Conservation (phyloP, 2,329 filamentous ascomycete genomes). For the Zelopaecilomyces penicillatus region DNA sequence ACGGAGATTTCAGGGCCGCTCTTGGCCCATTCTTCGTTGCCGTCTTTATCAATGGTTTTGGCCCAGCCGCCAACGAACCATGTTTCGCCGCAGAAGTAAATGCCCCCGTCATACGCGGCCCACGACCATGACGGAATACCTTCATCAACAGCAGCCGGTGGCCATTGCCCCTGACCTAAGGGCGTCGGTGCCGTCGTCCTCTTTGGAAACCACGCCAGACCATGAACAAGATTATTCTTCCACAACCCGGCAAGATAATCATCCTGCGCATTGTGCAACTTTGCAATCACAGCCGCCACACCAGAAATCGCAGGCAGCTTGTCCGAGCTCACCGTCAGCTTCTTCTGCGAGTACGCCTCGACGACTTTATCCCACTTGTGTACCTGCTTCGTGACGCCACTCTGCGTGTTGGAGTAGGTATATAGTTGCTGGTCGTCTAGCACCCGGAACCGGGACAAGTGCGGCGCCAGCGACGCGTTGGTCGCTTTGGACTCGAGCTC, state of each 20-base stretch:
- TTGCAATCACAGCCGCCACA: neutral
- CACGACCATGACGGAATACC: conserved; percentile 1
- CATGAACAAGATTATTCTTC: neutral
- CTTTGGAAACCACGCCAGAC: neutral
- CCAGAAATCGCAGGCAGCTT: neutral
- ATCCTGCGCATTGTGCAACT: neutral
- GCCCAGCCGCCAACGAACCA: neutral
- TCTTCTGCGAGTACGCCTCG: neutral
- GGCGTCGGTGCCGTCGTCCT: neutral
- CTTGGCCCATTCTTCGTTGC: neutral
- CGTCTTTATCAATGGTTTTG: neutral
- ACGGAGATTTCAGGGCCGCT: neutral
- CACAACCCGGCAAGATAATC: neutral
- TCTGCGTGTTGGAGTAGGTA: neutral
- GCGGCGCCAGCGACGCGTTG: neutral
- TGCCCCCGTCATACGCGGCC: neutral
- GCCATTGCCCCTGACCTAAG: neutral
- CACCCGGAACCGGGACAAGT: neutral
- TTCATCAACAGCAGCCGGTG: neutral
- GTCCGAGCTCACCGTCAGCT: neutral
- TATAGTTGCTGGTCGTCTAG: neutral
- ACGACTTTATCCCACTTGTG: neutral
- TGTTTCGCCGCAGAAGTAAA: neutral
- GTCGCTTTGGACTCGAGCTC: neutral
- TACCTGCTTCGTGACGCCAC: neutral